Percentiles rank a stretch among this genome's conserved stretches.
These are phyloP conservation scores for Pulveroboletus sp. DNA, from an alignment of 768 basidiomycete genomes.

Conservation along the genomic window DNA sequence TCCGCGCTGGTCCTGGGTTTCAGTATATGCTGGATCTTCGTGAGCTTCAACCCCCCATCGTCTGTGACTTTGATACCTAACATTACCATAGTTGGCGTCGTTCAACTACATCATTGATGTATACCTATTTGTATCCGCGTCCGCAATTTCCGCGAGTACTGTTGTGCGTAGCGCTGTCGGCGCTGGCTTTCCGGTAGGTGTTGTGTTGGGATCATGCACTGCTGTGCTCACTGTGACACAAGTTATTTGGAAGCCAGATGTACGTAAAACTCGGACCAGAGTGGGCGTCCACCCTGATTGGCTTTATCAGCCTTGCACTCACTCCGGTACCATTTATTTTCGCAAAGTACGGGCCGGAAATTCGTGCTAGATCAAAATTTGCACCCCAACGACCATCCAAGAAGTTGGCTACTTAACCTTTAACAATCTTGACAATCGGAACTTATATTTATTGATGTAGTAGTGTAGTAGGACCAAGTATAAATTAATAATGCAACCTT, in stretches of 20 bases:
- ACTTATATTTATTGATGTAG: background rate
- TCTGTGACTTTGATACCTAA: background rate
- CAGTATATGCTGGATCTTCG: constrained; percentile 52
- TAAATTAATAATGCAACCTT: background rate
- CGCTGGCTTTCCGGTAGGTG: constrained; percentile 41
- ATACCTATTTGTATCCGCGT: constrained; percentile 53
- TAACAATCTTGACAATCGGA: background rate
- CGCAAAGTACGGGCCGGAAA: constrained; percentile 40
- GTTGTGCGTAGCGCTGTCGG: constrained; percentile 54
- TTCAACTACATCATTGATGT: constrained; percentile 64
- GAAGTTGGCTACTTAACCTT: constrained; percentile 9
- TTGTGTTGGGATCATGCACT: background rate
- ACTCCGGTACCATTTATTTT: constrained; percentile 52
- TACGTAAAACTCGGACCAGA: constrained; percentile 46
- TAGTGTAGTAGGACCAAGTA: background rate
- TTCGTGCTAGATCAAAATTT: constrained; percentile 44
- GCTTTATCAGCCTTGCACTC: constrained; percentile 48
- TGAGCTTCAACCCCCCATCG: constrained; percentile 29
- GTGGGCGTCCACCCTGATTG: constrained; percentile 61
- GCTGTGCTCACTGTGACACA: constrained; percentile 4
- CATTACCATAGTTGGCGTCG: constrained; percentile 40
- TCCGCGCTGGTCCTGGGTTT: constrained; percentile 52
- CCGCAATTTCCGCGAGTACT: constrained; percentile 53
- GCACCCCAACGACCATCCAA: constrained; percentile 29
- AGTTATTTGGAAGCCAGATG: constrained; percentile 56